These are phyloP conservation scores for Kazachstania martiniae DNA, from an alignment of 805 yeast genomes.

Conservation along the genomic window DNA sequence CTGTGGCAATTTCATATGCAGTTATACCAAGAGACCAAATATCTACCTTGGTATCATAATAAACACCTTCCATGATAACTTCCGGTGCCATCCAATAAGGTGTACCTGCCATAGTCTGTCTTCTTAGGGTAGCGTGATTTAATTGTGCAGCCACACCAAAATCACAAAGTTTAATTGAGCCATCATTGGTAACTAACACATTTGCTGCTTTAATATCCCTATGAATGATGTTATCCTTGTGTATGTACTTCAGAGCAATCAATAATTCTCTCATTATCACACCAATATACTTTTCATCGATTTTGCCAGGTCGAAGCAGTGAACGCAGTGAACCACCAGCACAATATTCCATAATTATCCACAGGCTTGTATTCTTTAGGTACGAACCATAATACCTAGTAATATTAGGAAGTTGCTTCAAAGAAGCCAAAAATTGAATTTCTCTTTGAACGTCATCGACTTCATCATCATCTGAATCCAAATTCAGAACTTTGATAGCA, in stretches of 20 bases:
- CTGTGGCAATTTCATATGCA: constrained; percentile 87
- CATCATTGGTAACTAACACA: constrained; percentile 78
- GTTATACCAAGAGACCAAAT: constrained; percentile 97
- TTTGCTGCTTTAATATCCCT: constrained; percentile 96
- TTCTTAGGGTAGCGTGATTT: constrained; percentile 58
- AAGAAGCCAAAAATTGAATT: constrained; percentile 71
- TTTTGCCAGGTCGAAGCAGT: constrained; percentile 69
- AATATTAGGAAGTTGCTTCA: constrained; percentile 81
- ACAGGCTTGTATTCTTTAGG: constrained; percentile 76
- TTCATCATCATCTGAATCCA: constrained; percentile 90
- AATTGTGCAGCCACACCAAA: constrained; percentile 97
- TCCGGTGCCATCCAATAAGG: constrained; percentile 99
- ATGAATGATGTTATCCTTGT: constrained; percentile 84
- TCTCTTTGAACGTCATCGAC: constrained; percentile 92
- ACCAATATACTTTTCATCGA: constrained; percentile 76
- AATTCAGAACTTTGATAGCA: constrained; percentile 85
- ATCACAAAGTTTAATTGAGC: constrained; percentile 85
- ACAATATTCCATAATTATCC: constrained; percentile 97
- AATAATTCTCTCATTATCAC: constrained; percentile 79
- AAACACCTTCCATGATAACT: constrained; percentile 83
- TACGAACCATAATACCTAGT: constrained; percentile 88
- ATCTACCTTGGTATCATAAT: constrained; percentile 86
- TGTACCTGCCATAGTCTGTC: constrained; percentile 93
- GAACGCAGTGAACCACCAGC: constrained; percentile 94
- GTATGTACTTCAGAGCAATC: constrained; percentile 70